Evolutionary conservation across 2,329 filamentous ascomycete genomes (phyloP).

Genomic region (Dactylella cylindrospora): DNA sequence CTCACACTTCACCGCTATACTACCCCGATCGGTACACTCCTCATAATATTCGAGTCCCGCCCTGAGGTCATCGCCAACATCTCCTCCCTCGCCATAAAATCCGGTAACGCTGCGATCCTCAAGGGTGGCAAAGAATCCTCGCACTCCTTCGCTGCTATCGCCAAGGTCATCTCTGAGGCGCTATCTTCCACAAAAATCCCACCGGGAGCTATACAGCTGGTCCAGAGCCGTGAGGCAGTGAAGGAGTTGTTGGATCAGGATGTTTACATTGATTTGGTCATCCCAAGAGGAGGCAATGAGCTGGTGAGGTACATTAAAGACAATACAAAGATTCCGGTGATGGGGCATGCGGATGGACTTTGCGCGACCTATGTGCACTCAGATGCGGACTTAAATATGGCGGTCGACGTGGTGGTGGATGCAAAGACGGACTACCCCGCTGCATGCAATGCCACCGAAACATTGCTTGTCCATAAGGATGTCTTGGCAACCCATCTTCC

Average conservation of each 20-base stretch:
- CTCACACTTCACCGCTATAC: conserved; percentile 83
- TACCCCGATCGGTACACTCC: conserved; percentile 92
- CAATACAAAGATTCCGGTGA: conserved; percentile 88
- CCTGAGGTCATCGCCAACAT: conserved; percentile 99
- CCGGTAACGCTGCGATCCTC: conserved; percentile 91
- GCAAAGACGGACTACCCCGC: conserved; percentile 93
- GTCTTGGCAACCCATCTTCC: conserved; percentile 67
- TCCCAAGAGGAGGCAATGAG: conserved; percentile 87
- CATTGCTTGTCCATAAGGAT: conserved; percentile 76
- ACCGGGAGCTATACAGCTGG: conserved; percentile 84
- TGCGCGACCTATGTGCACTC: conserved; percentile 82
- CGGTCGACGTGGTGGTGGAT: conserved; percentile 77
- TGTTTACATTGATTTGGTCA: conserved; percentile 87
- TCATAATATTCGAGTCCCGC: conserved; percentile 97
- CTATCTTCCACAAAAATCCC: conserved; percentile 74
- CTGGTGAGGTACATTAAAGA: conserved; percentile 87
- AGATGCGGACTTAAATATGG: conserved; percentile 72
- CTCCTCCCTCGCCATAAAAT: conserved; percentile 91
- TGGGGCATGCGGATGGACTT: conserved; percentile 92
- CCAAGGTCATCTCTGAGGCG: conserved; percentile 76
- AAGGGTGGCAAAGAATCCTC: conserved; percentile 97
- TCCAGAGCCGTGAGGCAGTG: conserved; percentile 88
- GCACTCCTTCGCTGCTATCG: conserved; percentile 90
- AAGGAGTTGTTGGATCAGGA: conserved; percentile 84
- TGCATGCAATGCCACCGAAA: conserved; percentile 93